These are phyloP conservation scores for Saturnispora bothae DNA, from an alignment of 805 yeast species.

Conservation along the genomic window DNA sequence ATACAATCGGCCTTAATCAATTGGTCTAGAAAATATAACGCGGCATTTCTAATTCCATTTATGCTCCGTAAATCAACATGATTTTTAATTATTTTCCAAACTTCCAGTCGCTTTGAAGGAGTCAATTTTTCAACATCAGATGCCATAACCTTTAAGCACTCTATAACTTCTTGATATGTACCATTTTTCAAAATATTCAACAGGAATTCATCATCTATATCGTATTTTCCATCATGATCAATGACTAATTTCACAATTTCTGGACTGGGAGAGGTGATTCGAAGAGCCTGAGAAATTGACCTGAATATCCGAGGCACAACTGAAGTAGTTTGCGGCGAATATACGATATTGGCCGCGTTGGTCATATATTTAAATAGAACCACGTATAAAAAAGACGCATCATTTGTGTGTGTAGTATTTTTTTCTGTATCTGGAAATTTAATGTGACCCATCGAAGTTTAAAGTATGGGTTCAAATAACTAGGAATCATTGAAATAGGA, in stretches of 20 bases:
- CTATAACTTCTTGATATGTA: slow-evolving; percentile 27
- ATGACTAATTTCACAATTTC: slow-evolving; percentile 5
- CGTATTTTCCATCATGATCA: slow-evolving; percentile 9
- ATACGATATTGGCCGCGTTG: too few species aligned
- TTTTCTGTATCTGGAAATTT: too few species aligned
- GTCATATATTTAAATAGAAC: too few species aligned
- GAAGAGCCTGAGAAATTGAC: slow-evolving; percentile 9
- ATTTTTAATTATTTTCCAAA: slow-evolving; percentile 61
- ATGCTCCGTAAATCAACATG: slow-evolving; percentile 32
- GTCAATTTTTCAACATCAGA: slow-evolving; percentile 41
- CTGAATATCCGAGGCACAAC: slow-evolving; percentile 8
- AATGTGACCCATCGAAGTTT: too few species aligned
- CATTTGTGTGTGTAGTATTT: too few species aligned
- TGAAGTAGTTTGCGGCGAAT: too few species aligned
- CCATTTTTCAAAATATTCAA: slow-evolving; percentile 16
- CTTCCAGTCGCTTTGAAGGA: slow-evolving; percentile 53
- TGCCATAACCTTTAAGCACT: slow-evolving; percentile 42
- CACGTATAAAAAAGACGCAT: too few species aligned
- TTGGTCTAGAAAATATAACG: slow-evolving; percentile 40
- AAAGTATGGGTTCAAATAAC: too few species aligned
- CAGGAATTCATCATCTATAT: slow-evolving; percentile 15
- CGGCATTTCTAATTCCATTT: slow-evolving; percentile 33
- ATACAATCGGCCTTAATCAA: slow-evolving; percentile 48
- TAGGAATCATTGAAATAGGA: too few species aligned
- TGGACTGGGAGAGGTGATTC: slow-evolving; percentile 5